Evolutionary conservation across 805 yeast species (phyloP).

Genomic region (Teunomyces cretensis): DNA sequence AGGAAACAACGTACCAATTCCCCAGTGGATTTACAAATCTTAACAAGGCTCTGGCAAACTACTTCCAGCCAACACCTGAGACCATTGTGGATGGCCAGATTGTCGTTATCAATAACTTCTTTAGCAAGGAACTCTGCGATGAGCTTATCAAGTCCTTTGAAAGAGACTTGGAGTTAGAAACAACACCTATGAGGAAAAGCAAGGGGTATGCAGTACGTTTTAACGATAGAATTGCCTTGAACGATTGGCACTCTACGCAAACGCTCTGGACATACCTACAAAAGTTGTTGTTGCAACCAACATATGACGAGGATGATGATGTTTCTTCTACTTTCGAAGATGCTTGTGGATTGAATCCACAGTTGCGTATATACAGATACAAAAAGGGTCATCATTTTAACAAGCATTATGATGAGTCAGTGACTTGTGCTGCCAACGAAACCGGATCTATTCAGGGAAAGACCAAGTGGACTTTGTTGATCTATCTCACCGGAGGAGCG

Average conservation of each 20-base stretch:
- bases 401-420: constrained; percentile 61
- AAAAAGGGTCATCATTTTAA: constrained; percentile 58
- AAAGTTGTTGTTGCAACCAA: constrained; percentile 25
- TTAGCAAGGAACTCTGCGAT: constrained; percentile 35
- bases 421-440: constrained; percentile 27
- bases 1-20: constrained; percentile 14
- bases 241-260: constrained; percentile 37
- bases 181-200: constrained; percentile 49
- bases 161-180: constrained; percentile 31
- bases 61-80: constrained; percentile 21
- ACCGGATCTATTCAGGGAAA: constrained; percentile 27
- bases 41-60: constrained; percentile 9
- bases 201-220: constrained; percentile 56
- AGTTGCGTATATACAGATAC: constrained; percentile 56
- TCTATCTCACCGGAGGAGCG: constrained; percentile 57
- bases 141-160: constrained; percentile 38
- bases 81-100: constrained; percentile 36
- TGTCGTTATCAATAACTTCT: constrained; percentile 39
- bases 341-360: constrained; percentile 54
- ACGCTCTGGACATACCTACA: constrained; percentile 45
- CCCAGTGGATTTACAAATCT: constrained; percentile 16
- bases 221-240: constrained; percentile 49
- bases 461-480: constrained; percentile 60
- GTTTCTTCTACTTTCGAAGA: constrained; percentile 25
- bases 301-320: constrained; percentile 28